Percentiles rank a stretch among this genome's conserved stretches.
These are phyloP conservation scores for Inonotus hispidus DNA, from an alignment of 1,284 basidiomycete genomes.

Conservation along the genomic window DNA sequence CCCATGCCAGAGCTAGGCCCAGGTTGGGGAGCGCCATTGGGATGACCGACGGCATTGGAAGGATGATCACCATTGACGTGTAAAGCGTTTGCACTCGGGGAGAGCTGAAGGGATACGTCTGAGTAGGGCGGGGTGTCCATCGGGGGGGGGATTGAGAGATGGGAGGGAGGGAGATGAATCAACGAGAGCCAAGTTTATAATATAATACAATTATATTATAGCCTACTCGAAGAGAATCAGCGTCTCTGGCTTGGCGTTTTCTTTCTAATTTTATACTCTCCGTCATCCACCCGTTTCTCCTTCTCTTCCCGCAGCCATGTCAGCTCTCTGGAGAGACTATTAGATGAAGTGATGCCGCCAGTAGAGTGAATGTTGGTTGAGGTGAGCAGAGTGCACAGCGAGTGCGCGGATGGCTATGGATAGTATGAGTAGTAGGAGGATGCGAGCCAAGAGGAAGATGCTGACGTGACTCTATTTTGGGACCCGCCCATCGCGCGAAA, in stretches of 20 bases:
- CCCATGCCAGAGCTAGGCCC: neutral
- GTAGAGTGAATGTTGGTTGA: neutral
- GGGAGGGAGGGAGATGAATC: neutral
- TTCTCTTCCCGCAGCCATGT: neutral
- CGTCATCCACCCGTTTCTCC: neutral
- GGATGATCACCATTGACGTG: slow-evolving; percentile 15
- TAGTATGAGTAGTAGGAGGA: neutral
- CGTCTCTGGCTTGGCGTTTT: neutral
- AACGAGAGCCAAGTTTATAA: neutral
- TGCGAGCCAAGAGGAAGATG: neutral
- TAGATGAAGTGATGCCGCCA: neutral
- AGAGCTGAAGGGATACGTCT: slow-evolving; percentile 23
- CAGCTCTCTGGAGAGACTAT: neutral
- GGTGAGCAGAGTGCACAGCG: neutral
- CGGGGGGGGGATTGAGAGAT: slow-evolving; percentile 16
- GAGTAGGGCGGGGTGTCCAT: slow-evolving; percentile 26
- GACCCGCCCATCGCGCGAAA: neutral
- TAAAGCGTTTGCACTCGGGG: slow-evolving; percentile 22
- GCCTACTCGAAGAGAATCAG: neutral
- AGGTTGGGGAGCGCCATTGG: neutral
- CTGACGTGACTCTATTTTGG: neutral
- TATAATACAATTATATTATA: neutral
- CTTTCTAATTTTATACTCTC: neutral
- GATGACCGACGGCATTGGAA: neutral
- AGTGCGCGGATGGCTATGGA: neutral